Percentiles rank a stretch among this genome's conserved stretches.
Conservation (phyloP, 2,329 filamentous ascomycete species). For the Trichoderma lentiforme region DNA sequence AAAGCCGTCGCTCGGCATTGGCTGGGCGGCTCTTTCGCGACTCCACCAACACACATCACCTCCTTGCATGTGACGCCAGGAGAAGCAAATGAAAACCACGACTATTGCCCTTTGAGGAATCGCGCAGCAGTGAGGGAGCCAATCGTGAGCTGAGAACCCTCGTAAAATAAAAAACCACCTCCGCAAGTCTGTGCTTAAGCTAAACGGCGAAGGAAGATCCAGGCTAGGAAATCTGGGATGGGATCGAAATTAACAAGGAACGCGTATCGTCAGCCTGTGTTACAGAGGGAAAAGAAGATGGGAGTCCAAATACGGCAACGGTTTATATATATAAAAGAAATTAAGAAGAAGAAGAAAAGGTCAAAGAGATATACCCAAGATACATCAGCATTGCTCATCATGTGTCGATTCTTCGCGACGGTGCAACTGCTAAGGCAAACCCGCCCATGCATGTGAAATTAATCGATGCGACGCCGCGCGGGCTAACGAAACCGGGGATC, state of each 20-base stretch:
- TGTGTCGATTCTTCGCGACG: neutral
- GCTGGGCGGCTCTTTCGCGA: neutral
- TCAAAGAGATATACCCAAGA: neutral
- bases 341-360: neutral
- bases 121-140: neutral
- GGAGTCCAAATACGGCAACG: neutral
- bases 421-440: neutral
- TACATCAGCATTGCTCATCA: neutral
- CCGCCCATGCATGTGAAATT: neutral
- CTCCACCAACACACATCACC: neutral
- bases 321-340: too few relatives aligned
- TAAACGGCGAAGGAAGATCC: neutral
- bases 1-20: neutral
- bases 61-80: conserved; percentile 10
- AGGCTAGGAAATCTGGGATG: neutral
- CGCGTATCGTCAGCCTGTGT: neutral
- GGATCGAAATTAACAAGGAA: neutral
- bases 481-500: neutral
- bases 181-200: neutral
- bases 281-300: neutral
- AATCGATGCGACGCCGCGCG: neutral
- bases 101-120: neutral
- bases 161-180: neutral
- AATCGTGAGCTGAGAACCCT: neutral
- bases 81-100: neutral